phyloP scores from a whole-genome alignment of 352 stramenopile species.

The Peronospora farinosa region DNA sequence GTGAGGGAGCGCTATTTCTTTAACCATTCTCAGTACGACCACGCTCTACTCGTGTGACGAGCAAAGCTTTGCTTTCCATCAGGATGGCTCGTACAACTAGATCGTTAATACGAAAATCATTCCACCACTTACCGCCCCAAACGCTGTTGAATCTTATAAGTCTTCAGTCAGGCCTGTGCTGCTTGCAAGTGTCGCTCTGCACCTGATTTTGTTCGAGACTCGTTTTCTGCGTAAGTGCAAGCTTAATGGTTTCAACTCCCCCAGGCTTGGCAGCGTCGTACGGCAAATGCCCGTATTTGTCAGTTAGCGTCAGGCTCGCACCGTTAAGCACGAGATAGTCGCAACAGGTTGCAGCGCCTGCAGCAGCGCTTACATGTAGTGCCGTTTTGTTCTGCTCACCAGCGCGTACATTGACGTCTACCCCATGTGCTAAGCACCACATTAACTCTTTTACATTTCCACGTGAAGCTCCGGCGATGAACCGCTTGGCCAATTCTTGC shows the following conservation, averaged over 20 bases:
- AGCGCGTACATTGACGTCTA: conserved; percentile 61
- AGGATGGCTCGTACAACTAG: conserved; percentile 18
- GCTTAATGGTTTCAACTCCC: conserved; percentile 58
- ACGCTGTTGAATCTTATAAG: background rate
- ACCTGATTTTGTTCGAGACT: conserved; percentile 58
- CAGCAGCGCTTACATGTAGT: conserved; percentile 43
- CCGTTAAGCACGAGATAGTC: conserved; percentile 81
- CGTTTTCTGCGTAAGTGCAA: conserved; percentile 67
- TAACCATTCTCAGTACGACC: conserved; percentile 14
- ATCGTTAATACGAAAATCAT: conserved; percentile 20
- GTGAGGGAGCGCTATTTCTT: conserved; percentile 5
- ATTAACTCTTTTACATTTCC: conserved; percentile 58
- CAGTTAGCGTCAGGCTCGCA: conserved; percentile 48
- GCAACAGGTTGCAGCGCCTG: conserved; percentile 41
- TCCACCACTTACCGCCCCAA: background rate
- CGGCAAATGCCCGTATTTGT: conserved; percentile 44
- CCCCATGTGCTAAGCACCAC: conserved; percentile 72
- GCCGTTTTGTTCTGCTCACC: conserved; percentile 46
- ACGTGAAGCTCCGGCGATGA: conserved; percentile 35
- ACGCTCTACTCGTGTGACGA: conserved; percentile 21
- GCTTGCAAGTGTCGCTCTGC: conserved; percentile 11
- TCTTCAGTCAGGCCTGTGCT: background rate
- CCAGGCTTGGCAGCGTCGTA: conserved; percentile 54
- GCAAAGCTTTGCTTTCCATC: conserved; percentile 43
- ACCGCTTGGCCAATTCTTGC: conserved; percentile 36